A percentile compares a stretch with the other conserved stretches of the same genome.
Conservation (phyloP, 805 yeast genomes). For the Monosporozyma servazzii region DNA sequence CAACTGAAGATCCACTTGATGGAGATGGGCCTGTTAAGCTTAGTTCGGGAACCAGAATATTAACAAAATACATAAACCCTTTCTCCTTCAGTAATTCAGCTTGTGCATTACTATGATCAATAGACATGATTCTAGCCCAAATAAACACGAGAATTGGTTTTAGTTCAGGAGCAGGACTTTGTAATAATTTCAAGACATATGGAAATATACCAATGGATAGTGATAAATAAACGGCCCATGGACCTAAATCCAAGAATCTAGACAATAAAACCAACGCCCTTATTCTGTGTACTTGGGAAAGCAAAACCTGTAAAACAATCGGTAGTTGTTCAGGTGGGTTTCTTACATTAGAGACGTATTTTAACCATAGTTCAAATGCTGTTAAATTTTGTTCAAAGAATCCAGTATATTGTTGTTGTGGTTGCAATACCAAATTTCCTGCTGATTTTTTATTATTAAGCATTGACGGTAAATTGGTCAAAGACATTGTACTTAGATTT, state of each 20-base stretch:
- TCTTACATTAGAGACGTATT: constrained; percentile 75
- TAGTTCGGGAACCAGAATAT: constrained; percentile 51
- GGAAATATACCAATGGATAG: constrained; percentile 94
- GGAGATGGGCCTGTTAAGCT: constrained; percentile 12
- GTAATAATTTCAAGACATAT: constrained; percentile 79
- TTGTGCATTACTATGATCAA: constrained; percentile 82
- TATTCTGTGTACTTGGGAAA: constrained; percentile 89
- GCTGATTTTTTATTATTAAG: constrained; percentile 6
- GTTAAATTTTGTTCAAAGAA: constrained; percentile 94
- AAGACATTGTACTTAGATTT: constrained; percentile 31
- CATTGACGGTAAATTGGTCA: constrained; percentile 21
- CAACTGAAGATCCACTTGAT: constrained; percentile 12
- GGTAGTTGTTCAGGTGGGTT: constrained; percentile 94
- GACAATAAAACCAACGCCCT: constrained; percentile 79
- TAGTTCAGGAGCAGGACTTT: constrained; percentile 90
- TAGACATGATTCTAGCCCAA: constrained; percentile 97
- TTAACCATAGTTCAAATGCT: constrained; percentile 93
- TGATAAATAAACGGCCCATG: constrained; percentile 94
- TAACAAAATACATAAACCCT: constrained; percentile 79
- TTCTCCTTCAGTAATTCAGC: constrained; percentile 86
- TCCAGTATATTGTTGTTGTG: constrained; percentile 72
- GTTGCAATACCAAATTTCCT: constrained; percentile 15
- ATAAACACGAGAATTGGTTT: constrained; percentile 91
- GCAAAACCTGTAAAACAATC: constrained; percentile 79
- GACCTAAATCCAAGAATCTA: constrained; percentile 84